Evolutionary conservation across 2,329 filamentous ascomycete genomes (phyloP), one percentile per base, ranked within the genome.

Genomic region (Gaeumannomyces tritici): DNA sequence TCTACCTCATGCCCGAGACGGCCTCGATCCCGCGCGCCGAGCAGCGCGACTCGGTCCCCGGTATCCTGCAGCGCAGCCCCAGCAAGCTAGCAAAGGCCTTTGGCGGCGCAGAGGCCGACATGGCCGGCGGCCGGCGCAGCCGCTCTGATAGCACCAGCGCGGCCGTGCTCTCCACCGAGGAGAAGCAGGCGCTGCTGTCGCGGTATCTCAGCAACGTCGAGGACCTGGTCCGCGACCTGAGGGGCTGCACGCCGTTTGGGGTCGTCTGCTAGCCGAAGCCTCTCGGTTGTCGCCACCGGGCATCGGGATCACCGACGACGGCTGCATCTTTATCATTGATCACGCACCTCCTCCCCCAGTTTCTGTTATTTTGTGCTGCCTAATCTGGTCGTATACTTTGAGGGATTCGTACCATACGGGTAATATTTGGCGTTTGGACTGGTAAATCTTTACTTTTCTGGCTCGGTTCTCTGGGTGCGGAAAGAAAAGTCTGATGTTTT

Each of bases 1-100:
- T 98, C 76, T 99, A 98, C 75, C 87, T 99, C 68, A 96, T 98
- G 89, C 93, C 93, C 60, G 95, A 99, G 76, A 85, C 84, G 0
- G 87, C 82, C 57, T 78, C 82, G 26, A 81, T 83, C 65, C 81
- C 83, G 6, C 76, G 76, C 65, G 78, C 81, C 64, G 65, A 65
- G 61, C 62, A 62, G 15, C 63, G 61, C 33, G 65, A 65, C 60
- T 79, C 78, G 2, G 70, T 81, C 11, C 77, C 81, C 9, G 77
- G 75, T 28, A 79, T 87, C 70, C 74, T 87, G 65, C 85, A 88
- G 73, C 82, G 86, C 65, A 89, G 85, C 70, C 86, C 88, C 1
- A 89, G 84, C 73, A 90, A 90, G 75, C 77, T 89, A 18, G 80
- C 80, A 3, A 82, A 81, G 59, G 83, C 83, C 0, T 85, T 87